Evolutionary conservation across 2,329 filamentous ascomycete genomes (phyloP).

Genomic region (Coniochaeta pulveracea): DNA sequence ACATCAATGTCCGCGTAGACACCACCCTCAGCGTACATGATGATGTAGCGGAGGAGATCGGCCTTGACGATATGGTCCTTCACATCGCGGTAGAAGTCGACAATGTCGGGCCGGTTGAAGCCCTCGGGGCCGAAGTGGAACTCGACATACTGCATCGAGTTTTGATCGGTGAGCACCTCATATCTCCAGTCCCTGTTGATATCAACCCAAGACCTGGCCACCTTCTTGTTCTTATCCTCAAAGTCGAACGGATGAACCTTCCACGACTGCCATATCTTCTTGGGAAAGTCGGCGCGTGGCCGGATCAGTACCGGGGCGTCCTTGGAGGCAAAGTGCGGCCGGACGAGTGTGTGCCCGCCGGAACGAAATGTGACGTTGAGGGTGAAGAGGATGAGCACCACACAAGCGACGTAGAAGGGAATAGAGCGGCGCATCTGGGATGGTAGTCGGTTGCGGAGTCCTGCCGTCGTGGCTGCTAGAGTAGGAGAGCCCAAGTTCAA

Average conservation of each 20-base stretch:
- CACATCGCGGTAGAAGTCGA: slow-evolving; percentile 47
- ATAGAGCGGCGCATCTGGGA: slow-evolving; percentile 35
- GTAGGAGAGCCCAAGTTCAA: slow-evolving; percentile 21
- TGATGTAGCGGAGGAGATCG: slow-evolving; percentile 53
- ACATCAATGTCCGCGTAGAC: slow-evolving; percentile 34
- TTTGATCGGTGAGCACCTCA: slow-evolving; percentile 59
- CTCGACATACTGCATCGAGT: slow-evolving; percentile 57
- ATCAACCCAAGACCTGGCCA: slow-evolving; percentile 51
- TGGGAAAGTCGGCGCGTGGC: slow-evolving; percentile 33
- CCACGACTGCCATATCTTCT: slow-evolving; percentile 71
- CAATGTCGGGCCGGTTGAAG: slow-evolving; percentile 55
- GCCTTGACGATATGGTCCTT: slow-evolving; percentile 56
- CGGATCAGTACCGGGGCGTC: slow-evolving; percentile 1
- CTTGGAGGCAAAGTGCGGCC: slow-evolving; percentile 5
- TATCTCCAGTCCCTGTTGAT: slow-evolving; percentile 59
- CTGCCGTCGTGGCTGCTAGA: slow-evolving; percentile 24
- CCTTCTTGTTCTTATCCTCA: slow-evolving; percentile 48
- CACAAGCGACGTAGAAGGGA: slow-evolving; percentile 30
- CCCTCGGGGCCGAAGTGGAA: slow-evolving; percentile 54
- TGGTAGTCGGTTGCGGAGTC: slow-evolving; percentile 27
- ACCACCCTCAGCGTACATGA: slow-evolving; percentile 57
- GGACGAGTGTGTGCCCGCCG: slow-evolving; percentile 7
- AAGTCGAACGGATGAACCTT: slow-evolving; percentile 58
- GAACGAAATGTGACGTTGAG: slow-evolving; percentile 29
- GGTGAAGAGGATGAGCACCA: slow-evolving; percentile 33